Evolutionary conservation across 306 rosid genomes (phyloP).

Genomic region (Prunus davidiana): DNA sequence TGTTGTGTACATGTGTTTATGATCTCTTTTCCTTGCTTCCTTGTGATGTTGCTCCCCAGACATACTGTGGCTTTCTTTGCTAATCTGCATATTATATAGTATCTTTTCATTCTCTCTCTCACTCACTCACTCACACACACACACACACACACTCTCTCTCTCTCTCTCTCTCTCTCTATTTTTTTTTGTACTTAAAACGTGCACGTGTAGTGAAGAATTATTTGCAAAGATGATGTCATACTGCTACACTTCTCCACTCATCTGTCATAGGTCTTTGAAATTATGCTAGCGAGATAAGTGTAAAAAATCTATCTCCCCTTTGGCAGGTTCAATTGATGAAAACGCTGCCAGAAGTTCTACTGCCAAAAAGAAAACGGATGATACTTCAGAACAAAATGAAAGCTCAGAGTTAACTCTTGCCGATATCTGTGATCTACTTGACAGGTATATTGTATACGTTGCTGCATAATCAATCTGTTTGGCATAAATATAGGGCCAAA

Average conservation of each 20-base stretch:
- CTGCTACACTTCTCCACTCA: no score
- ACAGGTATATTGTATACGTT: constrained; percentile 23
- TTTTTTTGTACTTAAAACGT: not conserved
- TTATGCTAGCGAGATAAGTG: not conserved
- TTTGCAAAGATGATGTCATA: not conserved
- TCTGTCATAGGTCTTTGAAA: not conserved
- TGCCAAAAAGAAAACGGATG: not conserved
- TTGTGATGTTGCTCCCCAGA: not conserved
- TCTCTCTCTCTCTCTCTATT: no score
- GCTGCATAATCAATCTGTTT: not conserved
- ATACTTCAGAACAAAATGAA: constrained; percentile 1
- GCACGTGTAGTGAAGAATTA: not conserved
- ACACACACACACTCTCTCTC: no score
- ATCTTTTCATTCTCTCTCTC: not conserved
- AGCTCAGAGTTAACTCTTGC: constrained; percentile 25
- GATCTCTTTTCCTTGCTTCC: not conserved
- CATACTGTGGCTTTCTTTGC: not conserved
- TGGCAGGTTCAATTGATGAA: constrained; percentile 21
- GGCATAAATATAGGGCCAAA: not conserved
- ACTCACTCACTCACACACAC: no score
- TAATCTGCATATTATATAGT: not conserved
- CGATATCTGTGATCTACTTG: constrained; percentile 18
- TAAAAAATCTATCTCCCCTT: not conserved
- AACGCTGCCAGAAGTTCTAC: constrained; percentile 14
- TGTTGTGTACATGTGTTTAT: not conserved